Evolutionary conservation across 2,329 filamentous ascomycete species (phyloP).

Genomic region (Nemania abortiva): DNA sequence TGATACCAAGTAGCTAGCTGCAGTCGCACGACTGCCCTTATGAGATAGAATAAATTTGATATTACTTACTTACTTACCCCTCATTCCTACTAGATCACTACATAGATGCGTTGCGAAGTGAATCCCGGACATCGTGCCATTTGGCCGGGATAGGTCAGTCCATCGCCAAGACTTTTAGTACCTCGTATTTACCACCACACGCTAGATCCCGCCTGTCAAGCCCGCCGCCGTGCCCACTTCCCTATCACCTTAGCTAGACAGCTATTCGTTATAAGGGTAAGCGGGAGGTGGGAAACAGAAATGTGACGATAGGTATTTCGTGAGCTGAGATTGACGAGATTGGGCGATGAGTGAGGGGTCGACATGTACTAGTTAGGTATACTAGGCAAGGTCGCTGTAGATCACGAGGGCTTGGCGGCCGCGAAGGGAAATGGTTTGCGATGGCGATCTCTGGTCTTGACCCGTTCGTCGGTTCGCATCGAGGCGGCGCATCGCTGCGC

Average conservation of each 20-base stretch:
- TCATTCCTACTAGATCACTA: neutral
- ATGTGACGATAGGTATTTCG: slow-evolving; percentile 1
- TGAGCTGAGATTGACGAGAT: slow-evolving; percentile 8
- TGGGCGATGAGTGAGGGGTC: slow-evolving; percentile 24
- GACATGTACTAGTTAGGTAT: neutral
- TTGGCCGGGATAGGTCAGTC: slow-evolving; percentile 1
- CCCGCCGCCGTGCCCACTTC: neutral
- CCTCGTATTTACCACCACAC: slow-evolving; percentile 32
- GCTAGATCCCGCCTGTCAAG: neutral
- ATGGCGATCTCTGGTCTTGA: neutral
- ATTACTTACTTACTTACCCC: neutral
- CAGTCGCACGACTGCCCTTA: slow-evolving; percentile 21
- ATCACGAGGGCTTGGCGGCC: slow-evolving; percentile 32
- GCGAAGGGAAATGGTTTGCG: slow-evolving; percentile 31
- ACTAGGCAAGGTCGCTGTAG: slow-evolving; percentile 5
- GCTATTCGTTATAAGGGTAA: neutral
- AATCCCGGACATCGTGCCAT: slow-evolving; percentile 21
- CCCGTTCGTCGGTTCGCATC: neutral
- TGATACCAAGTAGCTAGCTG: slow-evolving; percentile 27
- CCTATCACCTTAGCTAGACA: neutral
- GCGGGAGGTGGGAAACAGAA: neutral
- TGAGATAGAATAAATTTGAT: slow-evolving; percentile 32
- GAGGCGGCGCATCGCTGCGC: neutral
- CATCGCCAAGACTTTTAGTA: slow-evolving; percentile 29
- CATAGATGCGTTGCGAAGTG: slow-evolving; percentile 5